These are phyloP conservation scores for Kodamaea sp. DNA, from an alignment of 1,139 yeast genomes.

Conservation along the genomic window DNA sequence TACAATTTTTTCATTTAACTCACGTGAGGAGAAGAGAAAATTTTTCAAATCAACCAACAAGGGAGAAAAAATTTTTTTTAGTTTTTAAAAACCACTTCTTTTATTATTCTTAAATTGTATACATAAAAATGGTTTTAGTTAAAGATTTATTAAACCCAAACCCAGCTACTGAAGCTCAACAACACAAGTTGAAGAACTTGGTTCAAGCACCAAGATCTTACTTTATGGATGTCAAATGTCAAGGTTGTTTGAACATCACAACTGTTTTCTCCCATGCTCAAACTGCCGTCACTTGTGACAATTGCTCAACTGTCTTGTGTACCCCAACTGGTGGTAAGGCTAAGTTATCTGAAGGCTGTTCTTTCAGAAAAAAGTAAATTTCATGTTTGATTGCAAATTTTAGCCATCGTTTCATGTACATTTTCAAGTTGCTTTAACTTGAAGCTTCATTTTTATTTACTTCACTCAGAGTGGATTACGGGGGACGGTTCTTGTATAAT, in stretches of 20 bases:
- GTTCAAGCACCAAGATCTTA: constrained; percentile 97
- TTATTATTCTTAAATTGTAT: background rate
- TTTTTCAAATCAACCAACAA: background rate
- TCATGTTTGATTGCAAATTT: background rate
- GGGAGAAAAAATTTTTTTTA: constrained; percentile 6
- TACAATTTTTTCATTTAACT: background rate
- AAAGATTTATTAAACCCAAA: constrained; percentile 73
- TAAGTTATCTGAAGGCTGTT: constrained; percentile 96
- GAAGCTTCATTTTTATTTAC: constrained; percentile 1
- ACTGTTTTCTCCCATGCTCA: constrained; percentile 99
- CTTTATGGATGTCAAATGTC: constrained; percentile 99
- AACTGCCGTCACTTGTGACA: constrained; percentile 98
- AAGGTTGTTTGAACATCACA: constrained; percentile 98
- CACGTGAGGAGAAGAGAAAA: background rate
- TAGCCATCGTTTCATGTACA: too few species aligned
- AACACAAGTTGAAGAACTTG: constrained; percentile 96
- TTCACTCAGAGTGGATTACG: background rate
- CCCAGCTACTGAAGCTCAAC: constrained; percentile 90
- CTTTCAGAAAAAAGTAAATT: constrained; percentile 95
- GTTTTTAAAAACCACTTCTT: background rate
- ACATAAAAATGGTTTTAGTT: constrained; percentile 16
- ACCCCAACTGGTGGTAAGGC: constrained; percentile 99
- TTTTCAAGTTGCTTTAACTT: background rate
- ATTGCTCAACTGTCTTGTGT: constrained; percentile 96
- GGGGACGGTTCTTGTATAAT: too few species aligned